These are phyloP conservation scores for Suhomyces kunorum DNA, from an alignment of 1,139 yeast species.

Conservation along the genomic window DNA sequence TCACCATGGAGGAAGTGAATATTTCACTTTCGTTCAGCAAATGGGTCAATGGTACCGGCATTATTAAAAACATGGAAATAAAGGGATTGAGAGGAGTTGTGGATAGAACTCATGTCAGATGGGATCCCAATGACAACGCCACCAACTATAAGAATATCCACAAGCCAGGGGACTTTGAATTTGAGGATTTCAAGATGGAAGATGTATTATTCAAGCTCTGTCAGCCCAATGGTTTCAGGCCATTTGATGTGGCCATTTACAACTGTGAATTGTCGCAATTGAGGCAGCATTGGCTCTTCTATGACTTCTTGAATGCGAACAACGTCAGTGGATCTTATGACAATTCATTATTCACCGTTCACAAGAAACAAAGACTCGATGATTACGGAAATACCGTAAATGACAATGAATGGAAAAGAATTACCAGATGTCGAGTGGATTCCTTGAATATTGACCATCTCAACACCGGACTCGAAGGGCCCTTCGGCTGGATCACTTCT, in stretches of 20 bases:
- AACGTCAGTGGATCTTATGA: slow-evolving; percentile 90
- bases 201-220: slow-evolving; percentile 79
- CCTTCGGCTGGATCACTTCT: slow-evolving; percentile 93
- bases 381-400: slow-evolving; percentile 31
- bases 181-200: slow-evolving; percentile 77
- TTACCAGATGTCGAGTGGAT: slow-evolving; percentile 82
- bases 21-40: slow-evolving; percentile 77
- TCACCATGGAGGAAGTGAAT: slow-evolving; percentile 83
- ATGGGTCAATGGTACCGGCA: slow-evolving; percentile 90
- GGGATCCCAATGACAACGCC: slow-evolving; percentile 85
- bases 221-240: slow-evolving; percentile 81
- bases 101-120: slow-evolving; percentile 82
- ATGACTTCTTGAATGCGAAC: slow-evolving; percentile 82
- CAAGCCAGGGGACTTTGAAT: slow-evolving; percentile 89
- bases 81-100: slow-evolving; percentile 89
- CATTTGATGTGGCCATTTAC: slow-evolving; percentile 83
- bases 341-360: slow-evolving; percentile 87
- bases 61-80: slow-evolving; percentile 76
- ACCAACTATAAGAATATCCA: slow-evolving; percentile 72
- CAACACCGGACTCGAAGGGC: slow-evolving; percentile 87
- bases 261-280: slow-evolving; percentile 77
- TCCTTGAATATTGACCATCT: slow-evolving; percentile 84
- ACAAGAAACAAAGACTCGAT: slow-evolving; percentile 64
- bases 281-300: slow-evolving; percentile 90
- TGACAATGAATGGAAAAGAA: slow-evolving; percentile 52